phyloP scores from a whole-genome alignment of 1,284 basidiomycete genomes.

The Moesziomyces sp. region DNA sequence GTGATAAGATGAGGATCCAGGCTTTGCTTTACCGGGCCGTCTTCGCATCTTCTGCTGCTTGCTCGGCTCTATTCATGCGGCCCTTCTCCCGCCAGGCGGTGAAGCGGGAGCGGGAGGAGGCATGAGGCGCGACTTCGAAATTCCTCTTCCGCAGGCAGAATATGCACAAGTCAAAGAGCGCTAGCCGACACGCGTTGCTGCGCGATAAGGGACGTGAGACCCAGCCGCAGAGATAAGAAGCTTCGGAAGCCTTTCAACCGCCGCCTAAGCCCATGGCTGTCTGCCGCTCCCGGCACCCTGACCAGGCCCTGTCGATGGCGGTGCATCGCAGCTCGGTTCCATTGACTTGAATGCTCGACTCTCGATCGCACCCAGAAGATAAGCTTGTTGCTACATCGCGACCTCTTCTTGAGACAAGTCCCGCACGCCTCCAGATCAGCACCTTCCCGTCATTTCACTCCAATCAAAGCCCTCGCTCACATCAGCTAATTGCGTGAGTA shows the following conservation, averaged over 20 bases:
- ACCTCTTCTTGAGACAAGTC: background rate
- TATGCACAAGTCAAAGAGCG: constrained; percentile 33
- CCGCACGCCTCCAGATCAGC: too few species aligned
- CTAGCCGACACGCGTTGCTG: constrained; percentile 2
- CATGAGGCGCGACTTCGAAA: background rate
- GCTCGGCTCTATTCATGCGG: too few species aligned
- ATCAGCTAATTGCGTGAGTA: background rate
- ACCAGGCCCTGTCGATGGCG: too few species aligned
- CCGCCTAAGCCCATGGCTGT: too few species aligned
- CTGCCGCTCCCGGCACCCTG: too few species aligned
- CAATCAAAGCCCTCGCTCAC: too few species aligned
- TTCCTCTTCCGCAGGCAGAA: constrained; percentile 1
- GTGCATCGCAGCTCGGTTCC: background rate
- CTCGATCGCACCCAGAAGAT: constrained; percentile 18
- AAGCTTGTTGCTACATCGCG: background rate
- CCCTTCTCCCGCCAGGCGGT: too few species aligned
- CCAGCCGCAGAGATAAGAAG: constrained; percentile 16
- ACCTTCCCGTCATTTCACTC: too few species aligned
- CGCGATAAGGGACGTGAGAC: background rate
- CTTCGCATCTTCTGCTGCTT: too few species aligned
- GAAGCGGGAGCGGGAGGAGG: too few species aligned
- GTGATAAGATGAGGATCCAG: constrained; percentile 21
- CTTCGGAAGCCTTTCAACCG: background rate
- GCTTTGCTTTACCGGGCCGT: too few species aligned
- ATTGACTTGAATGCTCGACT: background rate